Percentiles rank a stretch among this genome's conserved stretches.
Conservation (phyloP, 352 stramenopile species). For the Phytophthora multivora region DNA sequence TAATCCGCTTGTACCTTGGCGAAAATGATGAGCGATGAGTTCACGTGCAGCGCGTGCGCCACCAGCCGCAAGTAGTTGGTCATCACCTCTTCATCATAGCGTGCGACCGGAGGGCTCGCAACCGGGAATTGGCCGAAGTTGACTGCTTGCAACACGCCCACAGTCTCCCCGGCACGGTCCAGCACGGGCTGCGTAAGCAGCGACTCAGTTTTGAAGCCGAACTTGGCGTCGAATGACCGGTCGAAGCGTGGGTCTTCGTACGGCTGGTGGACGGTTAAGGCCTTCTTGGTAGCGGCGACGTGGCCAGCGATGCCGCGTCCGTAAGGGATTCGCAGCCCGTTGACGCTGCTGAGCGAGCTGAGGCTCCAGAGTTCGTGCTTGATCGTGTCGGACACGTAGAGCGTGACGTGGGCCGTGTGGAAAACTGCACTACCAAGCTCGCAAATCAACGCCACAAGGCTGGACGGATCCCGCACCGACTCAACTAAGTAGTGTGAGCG, state of each 20-base stretch:
- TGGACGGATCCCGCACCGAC: conserved; percentile 70
- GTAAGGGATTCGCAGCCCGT: conserved; percentile 76
- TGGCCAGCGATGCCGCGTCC: conserved; percentile 78
- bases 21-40: conserved; percentile 83
- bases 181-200: conserved; percentile 76
- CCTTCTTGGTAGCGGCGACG: conserved; percentile 60
- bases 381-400: conserved; percentile 79
- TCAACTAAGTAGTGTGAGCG: conserved; percentile 71
- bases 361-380: conserved; percentile 80
- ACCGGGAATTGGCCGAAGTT: conserved; percentile 63
- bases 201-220: conserved; percentile 84
- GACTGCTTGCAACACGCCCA: conserved; percentile 70
- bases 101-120: conserved; percentile 51
- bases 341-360: conserved; percentile 70
- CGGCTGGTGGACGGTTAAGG: conserved; percentile 65
- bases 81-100: conserved; percentile 69
- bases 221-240: conserved; percentile 77
- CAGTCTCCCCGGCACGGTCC: conserved; percentile 64
- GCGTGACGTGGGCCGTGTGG: conserved; percentile 67
- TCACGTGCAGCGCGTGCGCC: conserved; percentile 61
- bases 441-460: conserved; percentile 76
- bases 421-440: conserved; percentile 70
- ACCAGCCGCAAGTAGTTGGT: conserved; percentile 67
- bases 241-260: conserved; percentile 86
- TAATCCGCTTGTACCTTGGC: conserved; percentile 82